Evolutionary conservation across 345 rosid genomes (phyloP), one percentile per base, ranked within the genome.

Genomic region (Limnanthes douglasii): DNA sequence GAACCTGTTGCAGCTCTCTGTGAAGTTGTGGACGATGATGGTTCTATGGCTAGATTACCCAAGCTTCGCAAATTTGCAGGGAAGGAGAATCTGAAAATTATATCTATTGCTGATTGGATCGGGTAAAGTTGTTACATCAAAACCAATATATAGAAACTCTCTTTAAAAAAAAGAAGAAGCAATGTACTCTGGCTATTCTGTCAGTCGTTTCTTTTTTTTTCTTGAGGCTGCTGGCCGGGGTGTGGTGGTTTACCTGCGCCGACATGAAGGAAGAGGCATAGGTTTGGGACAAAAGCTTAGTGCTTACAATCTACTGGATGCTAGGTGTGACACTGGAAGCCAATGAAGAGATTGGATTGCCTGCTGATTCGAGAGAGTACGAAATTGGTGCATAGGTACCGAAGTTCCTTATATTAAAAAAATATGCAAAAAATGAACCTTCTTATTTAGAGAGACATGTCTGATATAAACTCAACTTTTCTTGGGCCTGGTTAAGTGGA

Each of bases 371-470:
- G 7, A 68, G 97, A 48, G 97, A 86, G 51, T 86, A 86, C 39
- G 97, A 94, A 37, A 78, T 86, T 33, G 97, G 93, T 21, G 97
- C 97, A 31, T 88, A 82, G 97, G 97, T 86, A 72, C n/a, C n/a
- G n/a, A n/a, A n/a, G n/a, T n/a, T n/a, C n/a, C n/a, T n/a, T n/a
- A n/a, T n/a, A n/a, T n/a, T n/a, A n/a, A n/a, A n/a, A n/a, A n/a
- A n/a, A n/a, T n/a, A n/a, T n/a, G n/a, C n/a, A n/a, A n/a, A n/a
- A n/a, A n/a, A n/a, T n/a, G n/a, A n/a, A n/a, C n/a, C n/a, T n/a
- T n/a, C n/a, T n/a, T n/a, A n/a, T n/a, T n/a, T n/a, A n/a, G n/a
- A n/a, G n/a, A n/a, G n/a, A n/a, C n/a, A n/a, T n/a, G n/a, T n/a
- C n/a, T n/a, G n/a, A n/a, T n/a, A n/a, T n/a, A n/a, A n/a, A n/a